Base-by-base conservation (phyloP, 129 eudicot genomes). In the Helianthus tuberosus region DNA sequence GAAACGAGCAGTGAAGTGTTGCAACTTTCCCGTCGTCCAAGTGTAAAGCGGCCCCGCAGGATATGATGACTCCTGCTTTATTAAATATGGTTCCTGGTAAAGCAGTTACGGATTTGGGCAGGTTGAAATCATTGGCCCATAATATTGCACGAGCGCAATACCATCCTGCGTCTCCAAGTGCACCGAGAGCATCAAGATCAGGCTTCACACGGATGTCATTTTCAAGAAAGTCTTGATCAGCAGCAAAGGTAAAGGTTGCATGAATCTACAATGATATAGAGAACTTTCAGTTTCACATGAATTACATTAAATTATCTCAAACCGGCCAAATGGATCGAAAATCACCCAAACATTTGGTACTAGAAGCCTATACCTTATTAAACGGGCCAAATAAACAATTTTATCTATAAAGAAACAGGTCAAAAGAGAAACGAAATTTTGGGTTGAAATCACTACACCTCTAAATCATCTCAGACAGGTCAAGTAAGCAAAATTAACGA, bases 121-220 rank as follows among this genome's bases (percentile, higher is more conserved):
- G 85, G 58, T 84, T 74, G 69, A 73, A 91, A 74, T 88, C 79
- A 10, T 77, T 68, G 53, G 89, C 96, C 96, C 87, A 91, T 38
- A 91, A 69, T 68, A 82, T 86, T 16, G 83, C 72, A 38, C 89
- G 61, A 14, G 80, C 14, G 55, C 84, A 72, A 52, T 91, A 91
- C 97, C 97, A 91, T 25, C 96, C 96, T 0, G 74, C 51, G 7
- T 86, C 91, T 36, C 96, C 96, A 35, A 89, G 89, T 27, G 89
- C 91, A 7, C 96, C 96, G 0, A 89, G 87, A 20, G 82, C 91
- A 75, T 89, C 96, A 5, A 83, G 85, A 20, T 86, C 91, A 7
- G 96, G 91, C 29, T 86, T 86, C 20, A 81, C 87, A 0, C 91
- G 84, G 39, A 89, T 89, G 60, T 86, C 69, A n/a, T 84, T 84